phyloP scores from a whole-genome alignment of 2,329 filamentous ascomycete genomes.

The Aspergillus arachidicola region DNA sequence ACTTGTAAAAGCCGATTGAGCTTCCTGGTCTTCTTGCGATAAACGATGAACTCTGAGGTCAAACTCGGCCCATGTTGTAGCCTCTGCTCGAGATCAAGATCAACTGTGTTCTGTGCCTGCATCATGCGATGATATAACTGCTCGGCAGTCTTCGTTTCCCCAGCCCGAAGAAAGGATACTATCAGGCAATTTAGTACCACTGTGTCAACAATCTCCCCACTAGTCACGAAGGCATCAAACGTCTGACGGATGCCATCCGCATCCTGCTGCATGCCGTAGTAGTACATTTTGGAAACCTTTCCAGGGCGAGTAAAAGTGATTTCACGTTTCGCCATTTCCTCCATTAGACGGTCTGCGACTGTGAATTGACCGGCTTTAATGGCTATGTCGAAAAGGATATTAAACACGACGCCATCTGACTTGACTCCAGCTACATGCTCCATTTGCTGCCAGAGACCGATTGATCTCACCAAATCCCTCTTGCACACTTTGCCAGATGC shows the following conservation, averaged over 20 bases:
- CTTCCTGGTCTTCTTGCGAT: slow-evolving; percentile 42
- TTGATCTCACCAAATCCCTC: slow-evolving; percentile 65
- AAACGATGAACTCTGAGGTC: slow-evolving; percentile 38
- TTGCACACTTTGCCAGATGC: slow-evolving; percentile 64
- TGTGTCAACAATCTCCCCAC: slow-evolving; percentile 86
- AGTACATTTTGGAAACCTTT: slow-evolving; percentile 79
- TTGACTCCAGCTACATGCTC: slow-evolving; percentile 68
- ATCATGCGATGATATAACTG: slow-evolving; percentile 87
- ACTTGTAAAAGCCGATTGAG: slow-evolving; percentile 53
- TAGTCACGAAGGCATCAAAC: slow-evolving; percentile 80
- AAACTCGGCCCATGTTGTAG: slow-evolving; percentile 24
- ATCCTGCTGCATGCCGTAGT: slow-evolving; percentile 74
- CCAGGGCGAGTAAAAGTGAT: slow-evolving; percentile 76
- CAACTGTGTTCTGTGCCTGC: slow-evolving; percentile 49
- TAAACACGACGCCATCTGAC: slow-evolving; percentile 82
- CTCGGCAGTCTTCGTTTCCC: slow-evolving; percentile 76
- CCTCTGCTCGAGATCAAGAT: slow-evolving; percentile 20
- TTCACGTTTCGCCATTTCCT: slow-evolving; percentile 74
- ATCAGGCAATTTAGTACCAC: slow-evolving; percentile 86
- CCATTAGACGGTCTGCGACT: slow-evolving; percentile 80
- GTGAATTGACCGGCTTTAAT: slow-evolving; percentile 81
- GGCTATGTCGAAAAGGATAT: slow-evolving; percentile 86
- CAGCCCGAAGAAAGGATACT: slow-evolving; percentile 71
- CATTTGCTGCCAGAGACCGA: slow-evolving; percentile 88
- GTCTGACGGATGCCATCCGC: slow-evolving; percentile 72